These are phyloP conservation scores for Chlamydomonas reinhardtii DNA, from an alignment of 163 green algal genomes.

Conservation along the genomic window DNA sequence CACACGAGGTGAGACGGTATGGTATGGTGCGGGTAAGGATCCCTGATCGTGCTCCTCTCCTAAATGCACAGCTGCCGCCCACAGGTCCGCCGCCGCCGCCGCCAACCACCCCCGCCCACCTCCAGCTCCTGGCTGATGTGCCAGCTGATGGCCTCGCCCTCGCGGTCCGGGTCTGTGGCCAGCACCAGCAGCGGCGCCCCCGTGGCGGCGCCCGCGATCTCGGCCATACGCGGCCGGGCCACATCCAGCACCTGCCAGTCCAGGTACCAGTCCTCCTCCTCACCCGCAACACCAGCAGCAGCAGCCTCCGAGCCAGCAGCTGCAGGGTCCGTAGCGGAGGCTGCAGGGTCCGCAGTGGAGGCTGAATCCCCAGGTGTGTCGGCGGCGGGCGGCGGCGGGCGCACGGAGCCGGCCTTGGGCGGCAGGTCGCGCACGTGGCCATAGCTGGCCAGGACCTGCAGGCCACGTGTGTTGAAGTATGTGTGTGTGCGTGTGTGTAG, in stretches of 20 bases:
- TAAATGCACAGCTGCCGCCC: no score
- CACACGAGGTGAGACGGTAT: no score
- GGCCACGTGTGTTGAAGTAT: not conserved
- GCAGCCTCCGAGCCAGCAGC: no score
- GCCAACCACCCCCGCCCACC: no score
- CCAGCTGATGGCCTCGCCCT: constrained; percentile 97
- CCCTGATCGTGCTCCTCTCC: no score
- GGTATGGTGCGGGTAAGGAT: no score
- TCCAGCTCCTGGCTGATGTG: constrained; percentile 88
- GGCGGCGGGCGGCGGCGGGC: not conserved
- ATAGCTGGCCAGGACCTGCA: constrained; percentile 87
- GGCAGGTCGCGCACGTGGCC: constrained; percentile 94
- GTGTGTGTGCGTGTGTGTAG: no score
- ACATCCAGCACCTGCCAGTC: constrained; percentile 68
- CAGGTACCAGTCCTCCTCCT: constrained; percentile 56
- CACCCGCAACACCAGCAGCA: no score
- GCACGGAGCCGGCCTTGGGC: constrained; percentile 72
- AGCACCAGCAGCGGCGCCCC: constrained; percentile 75
- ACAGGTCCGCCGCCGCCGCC: no score
- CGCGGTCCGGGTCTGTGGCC: constrained; percentile 95
- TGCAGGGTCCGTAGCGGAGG: no score
- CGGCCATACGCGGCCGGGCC: constrained; percentile 54
- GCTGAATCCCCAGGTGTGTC: no score
- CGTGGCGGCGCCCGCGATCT: constrained; percentile 62
- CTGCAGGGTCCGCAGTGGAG: no score